Percentiles rank a stretch among this genome's conserved stretches.
Evolutionary conservation across 306 rosid species (phyloP).

Genomic region (Trifolium repens): DNA sequence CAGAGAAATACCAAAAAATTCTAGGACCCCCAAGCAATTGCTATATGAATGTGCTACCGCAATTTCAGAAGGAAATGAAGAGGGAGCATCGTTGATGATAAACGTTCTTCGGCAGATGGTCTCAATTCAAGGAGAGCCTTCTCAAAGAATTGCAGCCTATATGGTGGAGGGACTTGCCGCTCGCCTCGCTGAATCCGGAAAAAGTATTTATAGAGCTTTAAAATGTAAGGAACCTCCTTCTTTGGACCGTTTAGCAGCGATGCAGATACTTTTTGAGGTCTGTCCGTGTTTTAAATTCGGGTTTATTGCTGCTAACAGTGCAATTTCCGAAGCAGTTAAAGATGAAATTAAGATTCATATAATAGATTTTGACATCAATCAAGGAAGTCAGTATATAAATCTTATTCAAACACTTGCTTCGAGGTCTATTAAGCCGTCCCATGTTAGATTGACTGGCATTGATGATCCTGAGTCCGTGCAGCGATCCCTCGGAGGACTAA

Average conservation of each 20-base stretch:
- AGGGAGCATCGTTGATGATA: constrained; percentile 69
- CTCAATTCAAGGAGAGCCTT: constrained; percentile 91
- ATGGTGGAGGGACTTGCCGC: constrained; percentile 99
- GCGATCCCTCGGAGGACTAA: constrained; percentile 83
- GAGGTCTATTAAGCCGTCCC: constrained; percentile 60
- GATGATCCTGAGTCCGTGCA: constrained; percentile 96
- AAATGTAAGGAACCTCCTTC: constrained; percentile 98
- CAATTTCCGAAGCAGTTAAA: constrained; percentile 78
- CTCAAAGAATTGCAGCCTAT: constrained; percentile 97
- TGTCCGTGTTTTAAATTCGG: constrained; percentile 99
- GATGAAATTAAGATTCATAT: constrained; percentile 76
- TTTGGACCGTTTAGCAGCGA: constrained; percentile 88
- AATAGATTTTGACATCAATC: constrained; percentile 87
- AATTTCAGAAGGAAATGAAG: constrained; percentile 71
- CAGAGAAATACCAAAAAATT: constrained; percentile 54
- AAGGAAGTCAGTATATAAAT: constrained; percentile 87
- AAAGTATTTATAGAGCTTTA: constrained; percentile 73
- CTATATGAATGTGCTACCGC: constrained; percentile 79
- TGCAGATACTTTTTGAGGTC: constrained; percentile 94
- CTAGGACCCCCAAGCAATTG: constrained; percentile 65
- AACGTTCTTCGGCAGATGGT: constrained; percentile 75
- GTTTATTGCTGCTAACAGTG: constrained; percentile 82
- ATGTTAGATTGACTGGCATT: constrained; percentile 80
- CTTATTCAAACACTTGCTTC: constrained; percentile 77
- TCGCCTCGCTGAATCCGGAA: constrained; percentile 77